Conservation (phyloP, 2,329 filamentous ascomycete species). For the Verticillium dahliae region DNA sequence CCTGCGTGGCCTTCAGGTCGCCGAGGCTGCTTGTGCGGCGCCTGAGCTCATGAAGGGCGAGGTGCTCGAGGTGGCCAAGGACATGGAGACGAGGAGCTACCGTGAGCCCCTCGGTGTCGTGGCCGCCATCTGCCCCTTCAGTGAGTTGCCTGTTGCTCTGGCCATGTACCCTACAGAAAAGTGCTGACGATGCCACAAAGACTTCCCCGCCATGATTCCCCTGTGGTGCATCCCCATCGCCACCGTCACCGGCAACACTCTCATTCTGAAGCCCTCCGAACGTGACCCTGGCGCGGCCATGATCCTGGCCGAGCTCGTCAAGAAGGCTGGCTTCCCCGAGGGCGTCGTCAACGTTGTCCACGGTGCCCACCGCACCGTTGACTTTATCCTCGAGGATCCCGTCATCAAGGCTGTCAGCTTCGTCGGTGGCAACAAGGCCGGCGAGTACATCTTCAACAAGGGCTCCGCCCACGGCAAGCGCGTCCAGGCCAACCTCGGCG, state of each 20-base stretch:
- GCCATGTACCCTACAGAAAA: too few relatives aligned
- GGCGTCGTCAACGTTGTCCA: conserved; percentile 82
- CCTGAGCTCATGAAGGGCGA: conserved; percentile 79
- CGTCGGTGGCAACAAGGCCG: conserved; percentile 80
- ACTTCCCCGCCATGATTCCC: conserved; percentile 89
- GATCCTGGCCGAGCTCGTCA: conserved; percentile 74
- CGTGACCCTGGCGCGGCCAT: conserved; percentile 78
- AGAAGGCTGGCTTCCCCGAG: conserved; percentile 74
- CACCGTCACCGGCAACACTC: conserved; percentile 75
- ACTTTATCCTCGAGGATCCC: conserved; percentile 82
- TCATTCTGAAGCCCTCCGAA: conserved; percentile 82
- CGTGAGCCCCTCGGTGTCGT: conserved; percentile 75
- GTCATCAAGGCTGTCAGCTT: conserved; percentile 83
- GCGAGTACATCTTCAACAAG: conserved; percentile 77
- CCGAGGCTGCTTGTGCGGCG: conserved; percentile 74
- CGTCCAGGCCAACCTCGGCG: conserved; percentile 80
- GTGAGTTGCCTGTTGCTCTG: conserved; percentile 37
- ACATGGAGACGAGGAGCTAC: conserved; percentile 84
- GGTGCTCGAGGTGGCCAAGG: conserved; percentile 77
- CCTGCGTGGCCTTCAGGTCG: conserved; percentile 74
- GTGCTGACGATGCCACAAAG: conserved; percentile 26
- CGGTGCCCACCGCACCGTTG: conserved; percentile 71
- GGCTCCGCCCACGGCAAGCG: conserved; percentile 82
- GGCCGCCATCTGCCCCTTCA: conserved; percentile 82
- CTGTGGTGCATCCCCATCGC: conserved; percentile 87